A percentile compares a stretch with the other conserved stretches of the same genome.
phyloP scores from a whole-genome alignment of 495 filamentous ascomycete genomes.

The Xylaria flabelliformis region DNA sequence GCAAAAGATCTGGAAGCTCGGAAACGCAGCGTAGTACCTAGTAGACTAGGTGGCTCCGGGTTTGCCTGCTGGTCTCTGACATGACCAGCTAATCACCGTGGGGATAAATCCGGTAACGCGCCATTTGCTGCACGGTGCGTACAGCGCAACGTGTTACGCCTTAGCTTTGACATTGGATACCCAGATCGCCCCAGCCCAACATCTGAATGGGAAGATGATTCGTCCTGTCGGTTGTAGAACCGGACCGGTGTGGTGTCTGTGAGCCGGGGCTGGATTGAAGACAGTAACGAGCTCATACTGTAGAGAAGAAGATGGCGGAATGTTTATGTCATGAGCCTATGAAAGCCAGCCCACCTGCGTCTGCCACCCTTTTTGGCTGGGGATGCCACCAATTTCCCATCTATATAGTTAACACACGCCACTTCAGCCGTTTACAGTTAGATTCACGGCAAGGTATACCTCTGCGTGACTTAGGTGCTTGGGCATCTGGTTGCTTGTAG shows the following conservation, averaged over 20 bases:
- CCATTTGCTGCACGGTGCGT: background rate
- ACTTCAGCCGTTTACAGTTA: too few relatives aligned
- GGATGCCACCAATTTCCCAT: too few relatives aligned
- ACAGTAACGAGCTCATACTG: background rate
- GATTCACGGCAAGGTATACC: too few relatives aligned
- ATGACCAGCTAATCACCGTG: background rate
- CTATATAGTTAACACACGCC: too few relatives aligned
- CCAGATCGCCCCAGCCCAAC: background rate
- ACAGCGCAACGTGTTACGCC: background rate
- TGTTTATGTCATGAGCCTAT: conserved; percentile 9
- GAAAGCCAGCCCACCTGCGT: too few relatives aligned
- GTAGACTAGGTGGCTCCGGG: background rate
- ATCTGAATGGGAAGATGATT: background rate
- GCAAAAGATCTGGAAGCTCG: background rate
- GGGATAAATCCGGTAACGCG: background rate
- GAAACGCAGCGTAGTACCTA: background rate
- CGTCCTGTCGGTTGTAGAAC: conserved; percentile 1
- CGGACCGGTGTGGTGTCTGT: background rate
- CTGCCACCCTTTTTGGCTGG: too few relatives aligned
- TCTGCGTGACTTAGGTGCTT: too few relatives aligned
- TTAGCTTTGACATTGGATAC: background rate
- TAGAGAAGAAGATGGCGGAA: background rate
- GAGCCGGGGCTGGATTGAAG: background rate
- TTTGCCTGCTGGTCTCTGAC: background rate
- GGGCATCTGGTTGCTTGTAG: too few relatives aligned